A percentile compares a stretch with the other conserved stretches of the same genome.
Evolutionary conservation across 2,329 filamentous ascomycete genomes (phyloP).

Genomic region (Beauveria bassiana): DNA sequence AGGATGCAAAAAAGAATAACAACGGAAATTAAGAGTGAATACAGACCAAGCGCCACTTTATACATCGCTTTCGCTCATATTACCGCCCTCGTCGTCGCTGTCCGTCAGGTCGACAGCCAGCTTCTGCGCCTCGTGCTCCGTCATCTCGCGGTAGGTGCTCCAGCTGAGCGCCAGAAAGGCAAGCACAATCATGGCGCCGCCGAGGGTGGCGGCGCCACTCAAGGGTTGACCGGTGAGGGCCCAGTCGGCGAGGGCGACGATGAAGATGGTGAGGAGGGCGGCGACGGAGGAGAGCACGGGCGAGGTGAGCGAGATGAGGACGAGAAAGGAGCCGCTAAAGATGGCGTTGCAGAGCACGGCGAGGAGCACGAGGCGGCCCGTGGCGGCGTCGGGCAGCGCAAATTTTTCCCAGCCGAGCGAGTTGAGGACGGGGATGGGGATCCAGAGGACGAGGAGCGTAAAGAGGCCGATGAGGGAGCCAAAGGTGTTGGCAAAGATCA

Average conservation of each 20-base stretch:
- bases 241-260: constrained; percentile 90
- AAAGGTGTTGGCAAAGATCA: constrained; percentile 92
- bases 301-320: constrained; percentile 85
- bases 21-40: neutral
- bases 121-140: constrained; percentile 65
- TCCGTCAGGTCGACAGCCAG: constrained; percentile 36
- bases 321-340: constrained; percentile 88
- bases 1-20: neutral
- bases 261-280: constrained; percentile 89
- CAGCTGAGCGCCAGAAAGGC: constrained; percentile 84
- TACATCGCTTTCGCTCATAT: constrained; percentile 24
- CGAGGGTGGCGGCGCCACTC: constrained; percentile 65
- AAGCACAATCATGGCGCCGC: constrained; percentile 79
- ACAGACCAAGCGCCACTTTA: constrained; percentile 10
- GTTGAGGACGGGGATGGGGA: constrained; percentile 82
- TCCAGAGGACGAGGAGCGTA: constrained; percentile 82
- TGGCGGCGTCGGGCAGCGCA: constrained; percentile 68
- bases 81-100: constrained; percentile 37
- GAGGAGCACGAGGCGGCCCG: constrained; percentile 71
- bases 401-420: constrained; percentile 72
- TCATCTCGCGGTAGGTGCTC: constrained; percentile 91
- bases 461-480: constrained; percentile 81
- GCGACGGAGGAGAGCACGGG: constrained; percentile 91
- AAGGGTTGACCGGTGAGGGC: constrained; percentile 70
- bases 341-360: constrained; percentile 81